These are phyloP conservation scores for Zasmidium citrigriseum DNA, from an alignment of 2,329 filamentous ascomycete species.

Conservation along the genomic window DNA sequence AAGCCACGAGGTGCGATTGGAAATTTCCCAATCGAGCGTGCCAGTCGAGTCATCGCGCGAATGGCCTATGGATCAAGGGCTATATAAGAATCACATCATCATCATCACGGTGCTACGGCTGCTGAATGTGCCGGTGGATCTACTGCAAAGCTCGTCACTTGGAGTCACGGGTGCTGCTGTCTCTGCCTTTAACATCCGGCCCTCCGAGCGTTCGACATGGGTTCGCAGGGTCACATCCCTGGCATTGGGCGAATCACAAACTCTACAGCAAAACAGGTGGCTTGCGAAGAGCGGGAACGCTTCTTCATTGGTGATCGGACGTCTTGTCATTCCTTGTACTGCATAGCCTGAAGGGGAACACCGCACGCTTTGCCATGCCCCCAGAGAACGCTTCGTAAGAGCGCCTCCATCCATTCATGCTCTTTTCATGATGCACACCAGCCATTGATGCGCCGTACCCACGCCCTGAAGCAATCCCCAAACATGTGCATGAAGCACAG, in stretches of 20 bases:
- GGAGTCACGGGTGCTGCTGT: background rate
- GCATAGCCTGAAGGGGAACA: slow-evolving; percentile 17
- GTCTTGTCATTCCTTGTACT: slow-evolving; percentile 24
- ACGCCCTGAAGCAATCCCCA: slow-evolving; percentile 14
- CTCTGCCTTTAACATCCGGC: background rate
- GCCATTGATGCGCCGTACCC: slow-evolving; percentile 17
- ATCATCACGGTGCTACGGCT: background rate
- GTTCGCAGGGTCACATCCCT: background rate
- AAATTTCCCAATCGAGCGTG: background rate
- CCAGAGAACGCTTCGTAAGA: slow-evolving; percentile 2
- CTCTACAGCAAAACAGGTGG: background rate
- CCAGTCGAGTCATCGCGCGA: background rate
- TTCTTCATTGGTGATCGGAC: slow-evolving; percentile 13
- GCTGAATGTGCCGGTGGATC: background rate
- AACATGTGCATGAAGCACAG: slow-evolving; percentile 9
- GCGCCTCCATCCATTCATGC: slow-evolving; percentile 16
- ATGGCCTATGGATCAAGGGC: background rate
- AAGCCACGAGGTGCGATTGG: background rate
- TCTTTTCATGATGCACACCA: slow-evolving; percentile 7
- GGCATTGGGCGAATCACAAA: background rate
- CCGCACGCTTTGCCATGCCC: slow-evolving; percentile 15
- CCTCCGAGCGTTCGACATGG: background rate
- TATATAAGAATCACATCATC: background rate
- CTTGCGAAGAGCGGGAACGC: background rate
- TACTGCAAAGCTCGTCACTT: background rate